Evolutionary conservation across 1,284 basidiomycete genomes (phyloP).

Genomic region (Puccinia horiana): DNA sequence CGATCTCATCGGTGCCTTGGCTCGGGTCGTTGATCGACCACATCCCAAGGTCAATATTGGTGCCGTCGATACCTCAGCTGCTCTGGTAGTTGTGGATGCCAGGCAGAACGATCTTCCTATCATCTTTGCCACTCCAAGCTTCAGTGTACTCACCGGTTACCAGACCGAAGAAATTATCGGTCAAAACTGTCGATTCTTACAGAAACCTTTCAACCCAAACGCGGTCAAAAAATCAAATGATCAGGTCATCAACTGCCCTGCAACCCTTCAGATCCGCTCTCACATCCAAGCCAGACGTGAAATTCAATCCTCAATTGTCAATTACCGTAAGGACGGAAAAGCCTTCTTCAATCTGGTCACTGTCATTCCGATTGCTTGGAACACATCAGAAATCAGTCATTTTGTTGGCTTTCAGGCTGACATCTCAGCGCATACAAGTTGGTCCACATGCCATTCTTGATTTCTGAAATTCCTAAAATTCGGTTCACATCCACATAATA

Average conservation of each 20-base stretch:
- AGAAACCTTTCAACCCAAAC: conserved; percentile 16
- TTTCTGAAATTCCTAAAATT: not conserved
- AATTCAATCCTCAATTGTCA: conserved; percentile 81
- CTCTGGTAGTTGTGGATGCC: conserved; percentile 83
- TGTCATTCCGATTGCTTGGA: conserved; percentile 51
- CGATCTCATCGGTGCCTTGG: conserved; percentile 79
- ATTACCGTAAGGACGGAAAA: conserved; percentile 80
- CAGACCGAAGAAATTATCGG: conserved; percentile 62
- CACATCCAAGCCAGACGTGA: conserved; percentile 74
- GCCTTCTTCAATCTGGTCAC: conserved; percentile 67
- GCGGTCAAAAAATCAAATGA: conserved; percentile 67
- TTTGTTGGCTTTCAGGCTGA: conserved; percentile 40
- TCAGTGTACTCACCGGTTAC: conserved; percentile 81
- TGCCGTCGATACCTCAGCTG: conserved; percentile 85
- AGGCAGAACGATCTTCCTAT: conserved; percentile 78
- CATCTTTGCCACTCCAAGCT: conserved; percentile 80
- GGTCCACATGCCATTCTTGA: not conserved
- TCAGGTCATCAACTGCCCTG: conserved; percentile 69
- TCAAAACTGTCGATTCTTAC: conserved; percentile 54
- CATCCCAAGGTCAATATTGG: conserved; percentile 78
- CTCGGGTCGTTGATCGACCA: conserved; percentile 72
- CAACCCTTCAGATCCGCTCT: conserved; percentile 71
- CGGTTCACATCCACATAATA: not conserved
- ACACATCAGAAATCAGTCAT: conserved; percentile 4
- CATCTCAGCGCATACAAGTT: conserved; percentile 16